These are phyloP conservation scores for Ogataea pini DNA, from an alignment of 805 yeast genomes.

Conservation along the genomic window DNA sequence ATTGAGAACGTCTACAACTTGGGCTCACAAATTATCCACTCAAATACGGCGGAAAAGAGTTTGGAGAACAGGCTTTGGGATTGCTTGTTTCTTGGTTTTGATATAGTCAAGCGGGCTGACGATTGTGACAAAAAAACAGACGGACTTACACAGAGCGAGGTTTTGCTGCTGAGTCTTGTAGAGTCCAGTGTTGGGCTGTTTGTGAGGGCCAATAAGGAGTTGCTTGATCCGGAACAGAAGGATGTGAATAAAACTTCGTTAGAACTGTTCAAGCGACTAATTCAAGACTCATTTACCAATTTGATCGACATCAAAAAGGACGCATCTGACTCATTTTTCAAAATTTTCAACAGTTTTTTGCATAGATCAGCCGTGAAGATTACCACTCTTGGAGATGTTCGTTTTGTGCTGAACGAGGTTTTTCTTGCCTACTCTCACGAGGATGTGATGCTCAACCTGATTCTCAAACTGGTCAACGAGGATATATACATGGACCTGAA, in stretches of 20 bases:
- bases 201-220: slow-evolving; percentile 29
- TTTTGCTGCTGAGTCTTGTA: slow-evolving; percentile 41
- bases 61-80: slow-evolving; percentile 38
- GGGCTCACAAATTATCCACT: slow-evolving; percentile 27
- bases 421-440: slow-evolving; percentile 68
- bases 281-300: slow-evolving; percentile 44
- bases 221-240: slow-evolving; percentile 3
- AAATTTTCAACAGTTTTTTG: slow-evolving; percentile 56
- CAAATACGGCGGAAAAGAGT: slow-evolving; percentile 9
- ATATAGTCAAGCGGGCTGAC: slow-evolving; percentile 31
- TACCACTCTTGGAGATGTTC: slow-evolving; percentile 59
- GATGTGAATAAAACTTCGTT: slow-evolving; percentile 23
- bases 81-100: slow-evolving; percentile 37
- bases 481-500: slow-evolving; percentile 53
- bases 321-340: slow-evolving; percentile 45
- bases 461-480: slow-evolving; percentile 55
- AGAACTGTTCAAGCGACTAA: slow-evolving; percentile 39
- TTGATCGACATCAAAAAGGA: slow-evolving; percentile 36
- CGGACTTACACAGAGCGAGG: slow-evolving; percentile 34
- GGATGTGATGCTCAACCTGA: slow-evolving; percentile 50
- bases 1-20: slow-evolving; percentile 15
- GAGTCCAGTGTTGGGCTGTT: slow-evolving; percentile 40
- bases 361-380: slow-evolving; percentile 47
- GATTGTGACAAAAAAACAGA: slow-evolving; percentile 17
- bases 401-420: slow-evolving; percentile 60